Evolutionary conservation across 208 protist species (phyloP), one percentile per base, ranked within the genome.

Genomic region (Leishmania tarentolae): DNA sequence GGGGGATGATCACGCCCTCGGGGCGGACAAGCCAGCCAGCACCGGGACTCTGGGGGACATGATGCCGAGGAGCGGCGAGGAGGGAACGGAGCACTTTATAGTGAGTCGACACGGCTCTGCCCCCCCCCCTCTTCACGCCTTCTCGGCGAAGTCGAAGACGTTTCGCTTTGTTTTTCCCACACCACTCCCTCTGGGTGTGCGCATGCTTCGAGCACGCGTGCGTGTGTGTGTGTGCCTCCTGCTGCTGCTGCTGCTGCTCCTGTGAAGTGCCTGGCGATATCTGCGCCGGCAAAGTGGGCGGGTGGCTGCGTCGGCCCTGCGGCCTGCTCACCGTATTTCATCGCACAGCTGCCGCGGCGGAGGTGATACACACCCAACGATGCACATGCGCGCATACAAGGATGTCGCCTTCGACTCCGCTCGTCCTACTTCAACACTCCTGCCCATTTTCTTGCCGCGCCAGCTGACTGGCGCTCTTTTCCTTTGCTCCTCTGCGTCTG

Each of bases 101-200:
- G 53, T 59, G 53, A 19, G 53, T 21, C 6, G 53, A 59, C 17
- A n/a, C 53, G 53, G 21, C 21, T 15, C 40, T 24, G 0, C 28
- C 13, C 28, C 37, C 28, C 13, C 28, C 37, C 28, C 53, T 59
- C 28, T 59, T 8, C 21, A 59, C 15, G 53, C 53, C 1, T 0
- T 59, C 53, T 28, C 6, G 24, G 53, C 17, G 53, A 59, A 59
- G 21, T 0, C 53, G 53, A 6, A 19, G 21, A 15, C 40, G 3
- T 72, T 42, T 73, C 21, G 40, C 11, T 70, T 68, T n/a, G n/a
- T n/a, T 76, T 70, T 69, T 80, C 37, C 17, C 40, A 21, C 53
- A 2, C 37, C 78, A 76, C 52, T 53, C 4, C 66, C 66, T 24
- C 42, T 69, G 21, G 15, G 21, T 75, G 44, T 21, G 61, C 35